Evolutionary conservation across 148 eudicot species (phyloP), one percentile per base, ranked within the genome.

Genomic region (Chenopodium quinoa): DNA sequence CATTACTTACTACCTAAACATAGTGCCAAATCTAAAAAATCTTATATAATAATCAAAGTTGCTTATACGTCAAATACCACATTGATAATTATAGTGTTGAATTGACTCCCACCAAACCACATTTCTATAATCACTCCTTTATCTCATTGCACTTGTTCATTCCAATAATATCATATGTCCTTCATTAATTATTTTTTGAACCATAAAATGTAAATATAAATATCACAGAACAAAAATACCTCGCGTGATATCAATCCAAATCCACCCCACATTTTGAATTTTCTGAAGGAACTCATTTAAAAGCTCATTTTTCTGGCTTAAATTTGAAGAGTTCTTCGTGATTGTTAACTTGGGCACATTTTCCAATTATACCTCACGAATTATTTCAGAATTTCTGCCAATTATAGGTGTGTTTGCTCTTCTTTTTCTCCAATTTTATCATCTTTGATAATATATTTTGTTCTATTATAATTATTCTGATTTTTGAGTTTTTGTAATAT

Each of bases 1-100:
- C 52, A 72, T n/a, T 48, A 73, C 58, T 73, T 14, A n/a, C 76
- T 25, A 73, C 76, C 76, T 47, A 73, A 73, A 73, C 31, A 9
- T 40, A 23, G 32, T 48, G 20, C 76, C 32, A 73, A 68, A 17
- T 68, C 20, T 7, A 19, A 32, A 17, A 7, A 67, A 13, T 16
- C 16, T 7, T n/a, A 22, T 2, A 25, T 56, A 52, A 52, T 52
- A 56, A 71, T 52, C 40, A 32, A 74, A 74, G 63, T 50, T 74
- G 63, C 77, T 46, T 74, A 74, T 74, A 74, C 63, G 77, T 74
- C 77, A 52, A 74, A 74, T 10, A 74, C 37, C 56, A 46, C 31
- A 72, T n/a, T 46, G 31, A 25, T 52, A 25, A 74, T 74, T 50
- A n/a, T 46, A 73, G 76, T 73, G 12, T 74, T 74, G 63, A 74